A percentile compares a stretch with the other conserved stretches of the same genome.
These are phyloP conservation scores for Aspergillus panamensis DNA, from an alignment of 495 filamentous ascomycete species.

Conservation along the genomic window DNA sequence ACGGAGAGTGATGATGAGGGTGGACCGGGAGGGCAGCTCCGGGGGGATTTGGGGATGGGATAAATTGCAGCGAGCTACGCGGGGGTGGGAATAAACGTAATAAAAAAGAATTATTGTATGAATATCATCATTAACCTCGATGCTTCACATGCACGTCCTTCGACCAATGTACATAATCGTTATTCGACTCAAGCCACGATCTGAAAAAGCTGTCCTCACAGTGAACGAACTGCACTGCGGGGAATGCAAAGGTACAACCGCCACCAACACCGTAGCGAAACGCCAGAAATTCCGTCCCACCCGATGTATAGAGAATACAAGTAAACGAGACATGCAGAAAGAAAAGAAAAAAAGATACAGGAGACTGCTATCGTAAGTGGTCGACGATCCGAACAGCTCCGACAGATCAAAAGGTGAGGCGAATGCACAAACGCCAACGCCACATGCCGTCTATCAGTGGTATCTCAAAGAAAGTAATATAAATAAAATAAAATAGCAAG, in stretches of 20 bases:
- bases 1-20: constrained; percentile 42
- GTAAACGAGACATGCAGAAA: background rate
- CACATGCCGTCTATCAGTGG: constrained; percentile 42
- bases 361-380: background rate
- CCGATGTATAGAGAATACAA: background rate
- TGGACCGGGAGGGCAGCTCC: constrained; percentile 42
- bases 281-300: background rate
- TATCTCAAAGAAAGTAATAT: constrained; percentile 32
- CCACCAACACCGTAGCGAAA: constrained; percentile 6
- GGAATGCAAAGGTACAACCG: background rate
- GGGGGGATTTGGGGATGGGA: constrained; percentile 41
- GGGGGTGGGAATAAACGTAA: background rate
- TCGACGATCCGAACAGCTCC: background rate
- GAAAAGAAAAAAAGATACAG: background rate
- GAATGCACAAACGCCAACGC: constrained; percentile 29
- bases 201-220: background rate
- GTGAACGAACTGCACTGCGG: background rate
- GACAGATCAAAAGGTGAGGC: background rate
- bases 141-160: constrained; percentile 5
- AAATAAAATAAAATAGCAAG: constrained; percentile 11
- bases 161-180: background rate
- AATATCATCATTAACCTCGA: constrained; percentile 7
- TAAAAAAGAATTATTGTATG: constrained; percentile 9
- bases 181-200: background rate
- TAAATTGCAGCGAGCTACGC: constrained; percentile 7